Base-by-base conservation (phyloP, 192 early-diverging fungal genomes). In the Gaertneriomyces sp. region DNA sequence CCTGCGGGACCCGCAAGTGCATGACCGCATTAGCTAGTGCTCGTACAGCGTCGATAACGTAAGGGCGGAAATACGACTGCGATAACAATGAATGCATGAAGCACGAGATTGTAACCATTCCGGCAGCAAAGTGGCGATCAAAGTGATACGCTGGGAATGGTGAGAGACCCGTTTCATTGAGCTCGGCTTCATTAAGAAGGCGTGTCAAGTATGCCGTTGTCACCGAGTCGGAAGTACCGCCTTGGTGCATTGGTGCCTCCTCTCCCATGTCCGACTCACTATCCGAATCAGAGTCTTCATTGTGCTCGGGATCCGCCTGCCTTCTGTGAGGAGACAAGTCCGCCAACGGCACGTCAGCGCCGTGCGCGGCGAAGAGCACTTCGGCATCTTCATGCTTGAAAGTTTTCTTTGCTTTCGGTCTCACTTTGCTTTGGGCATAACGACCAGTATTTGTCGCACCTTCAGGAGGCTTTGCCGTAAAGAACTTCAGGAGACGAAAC, bases 51-150 rank as follows among this genome's bases (percentile, higher is more conserved):
- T 83, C 76, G 14, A 80, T 61, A 17, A 83, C 58, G 55, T 70
- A 83, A 10, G 81, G 81, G 7, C 78, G 63, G 66, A 80, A 80
- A 46, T 80, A 83, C 8, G 74, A 72, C 58, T 83, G 81, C 17
- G 75, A 73, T 10, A 83, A 74, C 38, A 83, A 50, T 12, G 76
- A 71, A 60, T 83, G 78, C 57, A 75, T 70, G 53, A 83, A 80
- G 6, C 58, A 70, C 8, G 74, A 68, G 19, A 78, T 70, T 9
- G 76, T 60, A 7, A 83, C 70, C 62, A 70, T 64, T 16, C 81
- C 81, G 5, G 70, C 72, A 9, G 81, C 81, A 74, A 83, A 83
- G 67, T 66, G 67, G 40, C 63, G 66, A 42, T 83, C 81, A 60
- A 80, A 80, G 65, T 83, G 81, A 50, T 80, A 75, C 0, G 71